Base-by-base conservation (phyloP, 352 stramenopile species). In the Pythium rhizo-oryzae region DNA sequence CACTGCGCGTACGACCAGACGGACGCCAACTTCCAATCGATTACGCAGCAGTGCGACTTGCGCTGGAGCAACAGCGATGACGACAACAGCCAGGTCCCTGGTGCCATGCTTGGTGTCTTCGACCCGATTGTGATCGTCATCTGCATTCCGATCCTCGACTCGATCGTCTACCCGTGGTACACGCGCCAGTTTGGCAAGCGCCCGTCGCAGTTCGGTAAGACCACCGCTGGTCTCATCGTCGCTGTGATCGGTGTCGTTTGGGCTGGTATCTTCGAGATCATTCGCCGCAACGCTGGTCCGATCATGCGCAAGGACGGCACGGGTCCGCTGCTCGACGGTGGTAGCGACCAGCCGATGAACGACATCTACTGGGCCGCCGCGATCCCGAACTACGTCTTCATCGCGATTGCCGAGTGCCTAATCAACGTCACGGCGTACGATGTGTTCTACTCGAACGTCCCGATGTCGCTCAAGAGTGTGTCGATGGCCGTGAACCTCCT, bases 351-450 rank as follows among this genome's bases (percentile, higher is more conserved):
- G 35, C 77, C 77, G 9, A 88, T 89, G 82, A 88, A 87, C 76
- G 19, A 89, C 30, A 84, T 91, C 13, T 77, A 71, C n/a, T 91
- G 82, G 82, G 74, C 52, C 2, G 71, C 70, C 0, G 80, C 78
- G 12, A 75, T 88, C 44, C 78, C 72, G 13, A 85, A 87, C 65
- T 89, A 89, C 59, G 60, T 89, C 4, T 80, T 91, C 56, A 77
- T 89, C 28, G 82, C 59, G 4, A 41, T 91, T 0, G 80, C 75
- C 23, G 79, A 91, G 62, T 88, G 79, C 60, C 62, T 91, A 43
- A 83, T 89, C 71, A 89, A 89, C 70, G 80, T 91, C 8, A 88
- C 82, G 15, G 56, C 79, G 0, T 91, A 80, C 71, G 82, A 91
- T 18, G 70, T 89, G 12, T 85, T 87, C 65, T 92, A 92, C 78